These are phyloP conservation scores for Amaranthus palmeri DNA, from an alignment of 148 eudicot genomes.

Conservation along the genomic window DNA sequence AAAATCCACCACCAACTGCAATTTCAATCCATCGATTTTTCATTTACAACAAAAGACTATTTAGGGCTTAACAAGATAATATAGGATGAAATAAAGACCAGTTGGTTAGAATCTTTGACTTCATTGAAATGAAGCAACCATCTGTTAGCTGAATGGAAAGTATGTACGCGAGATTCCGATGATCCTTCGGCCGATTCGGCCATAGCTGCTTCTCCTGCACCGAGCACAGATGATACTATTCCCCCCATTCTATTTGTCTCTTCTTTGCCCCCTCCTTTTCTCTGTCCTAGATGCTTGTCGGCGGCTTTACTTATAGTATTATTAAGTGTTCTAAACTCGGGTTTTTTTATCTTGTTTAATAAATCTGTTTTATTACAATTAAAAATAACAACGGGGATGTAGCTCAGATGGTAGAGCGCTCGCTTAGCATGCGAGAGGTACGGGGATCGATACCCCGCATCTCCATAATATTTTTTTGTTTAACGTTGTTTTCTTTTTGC, in stretches of 20 bases:
- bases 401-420: constrained; percentile 99
- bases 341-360: too few relatives aligned
- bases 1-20: constrained; percentile 86
- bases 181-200: constrained; percentile 22
- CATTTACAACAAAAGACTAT: not conserved
- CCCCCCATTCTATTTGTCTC: constrained; percentile 41
- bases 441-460: constrained; percentile 99
- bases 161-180: constrained; percentile 43
- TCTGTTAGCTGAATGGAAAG: constrained; percentile 63
- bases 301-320: not conserved
- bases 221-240: constrained; percentile 28
- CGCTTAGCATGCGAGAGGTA: constrained; percentile 99
- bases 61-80: not conserved
- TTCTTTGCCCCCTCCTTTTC: not conserved
- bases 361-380: too few relatives aligned
- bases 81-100: constrained; percentile 26
- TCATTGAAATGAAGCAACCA: constrained; percentile 84
- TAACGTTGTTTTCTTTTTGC: too few relatives aligned
- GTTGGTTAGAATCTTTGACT: constrained; percentile 49
- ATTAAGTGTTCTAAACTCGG: too few relatives aligned
- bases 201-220: constrained; percentile 28
- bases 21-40: not conserved
- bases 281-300: not conserved
- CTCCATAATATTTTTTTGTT: constrained; percentile 27
- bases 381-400: constrained; percentile 55